Percentiles rank a stretch among this genome's conserved stretches.
phyloP scores from a whole-genome alignment of 305 asterid species.

The Rubia occidens region DNA sequence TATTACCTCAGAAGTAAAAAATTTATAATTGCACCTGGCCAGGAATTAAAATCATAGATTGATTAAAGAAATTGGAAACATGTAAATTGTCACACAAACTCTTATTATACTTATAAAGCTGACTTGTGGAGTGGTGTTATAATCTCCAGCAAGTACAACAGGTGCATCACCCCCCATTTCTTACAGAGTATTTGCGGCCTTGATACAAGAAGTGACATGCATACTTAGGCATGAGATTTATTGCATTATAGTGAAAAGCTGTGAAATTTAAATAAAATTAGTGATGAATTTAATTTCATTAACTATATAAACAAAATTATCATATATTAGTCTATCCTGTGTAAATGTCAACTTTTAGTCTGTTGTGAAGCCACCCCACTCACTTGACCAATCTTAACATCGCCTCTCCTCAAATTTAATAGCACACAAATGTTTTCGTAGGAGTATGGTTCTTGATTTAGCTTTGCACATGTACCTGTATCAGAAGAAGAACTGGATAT shows the following conservation, averaged over 20 bases:
- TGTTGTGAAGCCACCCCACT: background rate
- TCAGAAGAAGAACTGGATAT: slow-evolving; percentile 12
- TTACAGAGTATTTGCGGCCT: slow-evolving; percentile 32
- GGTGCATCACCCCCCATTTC: slow-evolving; percentile 29
- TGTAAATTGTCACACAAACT: background rate
- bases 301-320: background rate
- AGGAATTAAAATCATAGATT: background rate
- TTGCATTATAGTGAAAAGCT: background rate
- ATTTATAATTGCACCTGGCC: slow-evolving; percentile 31
- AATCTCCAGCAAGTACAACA: slow-evolving; percentile 36
- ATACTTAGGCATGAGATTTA: slow-evolving; percentile 3
- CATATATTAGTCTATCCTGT: background rate
- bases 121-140: slow-evolving; percentile 32
- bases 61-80: slow-evolving; percentile 4
- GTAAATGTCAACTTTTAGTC: background rate
- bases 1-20: too few species aligned
- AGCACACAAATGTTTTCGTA: slow-evolving; percentile 37
- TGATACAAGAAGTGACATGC: slow-evolving; percentile 17
- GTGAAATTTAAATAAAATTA: background rate
- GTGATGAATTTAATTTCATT: background rate
- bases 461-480: slow-evolving; percentile 30
- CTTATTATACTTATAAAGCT: background rate
- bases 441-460: slow-evolving; percentile 24
- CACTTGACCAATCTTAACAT: slow-evolving; percentile 35
- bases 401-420: slow-evolving; percentile 30